A percentile compares a stretch with the other conserved stretches of the same genome.
phyloP scores from a whole-genome alignment of 331 rosid species.

The Telfairia occidentalis region DNA sequence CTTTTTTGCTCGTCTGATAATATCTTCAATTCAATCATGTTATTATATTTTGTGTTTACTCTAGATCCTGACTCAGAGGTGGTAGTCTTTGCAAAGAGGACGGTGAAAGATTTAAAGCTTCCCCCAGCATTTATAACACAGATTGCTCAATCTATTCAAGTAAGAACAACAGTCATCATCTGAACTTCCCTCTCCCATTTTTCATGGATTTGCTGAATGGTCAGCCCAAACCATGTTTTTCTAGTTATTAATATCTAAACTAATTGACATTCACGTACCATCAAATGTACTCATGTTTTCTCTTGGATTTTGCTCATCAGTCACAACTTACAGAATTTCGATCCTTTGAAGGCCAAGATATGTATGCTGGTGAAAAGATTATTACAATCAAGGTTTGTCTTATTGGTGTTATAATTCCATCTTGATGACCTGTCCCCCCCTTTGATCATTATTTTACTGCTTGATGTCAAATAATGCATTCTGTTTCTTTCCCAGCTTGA shows the following conservation, averaged over 20 bases:
- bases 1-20: neutral
- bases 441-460: neutral
- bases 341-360: conserved; percentile 78
- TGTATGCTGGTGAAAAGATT: conserved; percentile 79
- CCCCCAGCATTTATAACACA: conserved; percentile 67
- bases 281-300: neutral
- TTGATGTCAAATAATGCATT: neutral
- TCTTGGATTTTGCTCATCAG: conserved; percentile 29
- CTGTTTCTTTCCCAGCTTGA: conserved; percentile 47
- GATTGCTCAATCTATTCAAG: conserved; percentile 81
- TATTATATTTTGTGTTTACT: neutral
- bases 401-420: neutral
- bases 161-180: conserved; percentile 18
- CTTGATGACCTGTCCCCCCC: neutral
- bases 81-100: conserved; percentile 63
- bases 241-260: neutral
- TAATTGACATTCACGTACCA: neutral
- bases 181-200: neutral
- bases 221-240: neutral
- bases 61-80: conserved; percentile 80
- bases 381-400: conserved; percentile 63
- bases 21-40: neutral
- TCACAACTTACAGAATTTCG: conserved; percentile 69
- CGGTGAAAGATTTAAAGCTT: conserved; percentile 76
- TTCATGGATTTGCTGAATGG: conserved; percentile 6